A percentile compares a stretch with the other conserved stretches of the same genome.
phyloP scores from a whole-genome alignment of 2,329 filamentous ascomycete species.

The Diaporthe vexans region DNA sequence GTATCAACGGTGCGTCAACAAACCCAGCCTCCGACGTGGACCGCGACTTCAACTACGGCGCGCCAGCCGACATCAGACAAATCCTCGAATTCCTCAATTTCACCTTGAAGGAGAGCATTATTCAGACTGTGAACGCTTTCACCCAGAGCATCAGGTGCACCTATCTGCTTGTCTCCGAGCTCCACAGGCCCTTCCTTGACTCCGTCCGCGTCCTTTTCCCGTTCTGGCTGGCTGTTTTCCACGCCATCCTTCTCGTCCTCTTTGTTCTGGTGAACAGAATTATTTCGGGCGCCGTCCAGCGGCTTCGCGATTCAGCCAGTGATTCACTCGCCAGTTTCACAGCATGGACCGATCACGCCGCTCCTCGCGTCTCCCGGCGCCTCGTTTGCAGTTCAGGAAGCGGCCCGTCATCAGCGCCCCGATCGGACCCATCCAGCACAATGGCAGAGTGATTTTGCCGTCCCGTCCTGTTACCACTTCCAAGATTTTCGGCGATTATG shows the following conservation, averaged over 20 bases:
- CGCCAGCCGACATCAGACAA: slow-evolving; percentile 11
- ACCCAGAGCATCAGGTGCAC: slow-evolving; percentile 35
- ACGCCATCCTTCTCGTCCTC: slow-evolving; percentile 32
- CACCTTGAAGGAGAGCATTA: slow-evolving; percentile 41
- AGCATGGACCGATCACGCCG: slow-evolving; percentile 35
- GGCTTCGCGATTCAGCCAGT: neutral
- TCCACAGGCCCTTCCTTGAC: slow-evolving; percentile 36
- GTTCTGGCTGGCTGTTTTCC: slow-evolving; percentile 29
- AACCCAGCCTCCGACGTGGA: neutral
- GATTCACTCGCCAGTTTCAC: neutral
- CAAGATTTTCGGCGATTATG: neutral
- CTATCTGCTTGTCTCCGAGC: slow-evolving; percentile 35
- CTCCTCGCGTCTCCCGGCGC: slow-evolving; percentile 39
- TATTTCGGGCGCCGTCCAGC: neutral
- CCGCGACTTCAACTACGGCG: neutral
- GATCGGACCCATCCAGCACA: slow-evolving; percentile 38
- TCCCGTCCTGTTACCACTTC: neutral
- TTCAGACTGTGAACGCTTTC: slow-evolving; percentile 28
- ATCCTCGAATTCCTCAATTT: slow-evolving; percentile 48
- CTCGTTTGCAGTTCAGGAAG: slow-evolving; percentile 38
- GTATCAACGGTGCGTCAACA: neutral
- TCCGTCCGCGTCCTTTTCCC: slow-evolving; percentile 31
- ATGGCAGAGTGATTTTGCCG: neutral
- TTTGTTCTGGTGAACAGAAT: slow-evolving; percentile 21
- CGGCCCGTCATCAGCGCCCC: slow-evolving; percentile 40